Evolutionary conservation across 768 basidiomycete genomes (phyloP).

Genomic region (Tephrocybe sp.): DNA sequence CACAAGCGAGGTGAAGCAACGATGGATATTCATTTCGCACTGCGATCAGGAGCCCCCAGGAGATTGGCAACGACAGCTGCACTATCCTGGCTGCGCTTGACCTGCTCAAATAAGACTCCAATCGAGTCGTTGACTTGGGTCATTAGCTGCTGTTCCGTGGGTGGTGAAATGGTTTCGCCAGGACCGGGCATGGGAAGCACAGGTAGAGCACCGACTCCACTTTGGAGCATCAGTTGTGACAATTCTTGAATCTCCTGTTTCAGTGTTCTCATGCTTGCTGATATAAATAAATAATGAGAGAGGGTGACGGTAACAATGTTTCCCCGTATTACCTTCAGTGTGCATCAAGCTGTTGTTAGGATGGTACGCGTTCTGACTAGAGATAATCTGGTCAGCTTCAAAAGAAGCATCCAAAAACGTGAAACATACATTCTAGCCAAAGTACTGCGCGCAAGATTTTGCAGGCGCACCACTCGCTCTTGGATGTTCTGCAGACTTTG

Average conservation of each 20-base stretch:
- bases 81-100: constrained; percentile 56
- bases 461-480: constrained; percentile 49
- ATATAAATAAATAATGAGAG: neutral
- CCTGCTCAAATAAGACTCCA: constrained; percentile 47
- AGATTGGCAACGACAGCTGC: constrained; percentile 47
- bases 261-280: constrained; percentile 50
- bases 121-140: constrained; percentile 40
- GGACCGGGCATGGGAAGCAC: constrained; percentile 30
- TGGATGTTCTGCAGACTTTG: constrained; percentile 50
- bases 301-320: too few species aligned
- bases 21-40: neutral
- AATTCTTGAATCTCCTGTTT: constrained; percentile 49
- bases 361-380: constrained; percentile 64
- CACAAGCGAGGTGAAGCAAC: too few species aligned
- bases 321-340: constrained; percentile 60
- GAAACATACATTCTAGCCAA: constrained; percentile 53
- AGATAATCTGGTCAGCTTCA: neutral
- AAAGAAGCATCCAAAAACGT: neutral
- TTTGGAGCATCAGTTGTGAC: constrained; percentile 49
- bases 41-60: neutral
- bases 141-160: constrained; percentile 48
- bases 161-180: constrained; percentile 24
- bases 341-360: constrained; percentile 51
- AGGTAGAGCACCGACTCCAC: constrained; percentile 70
- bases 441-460: constrained; percentile 46